Evolutionary conservation across 2,329 filamentous ascomycete genomes (phyloP), one percentile per base, ranked within the genome.

Genomic region (Gliomastix tumulicola): DNA sequence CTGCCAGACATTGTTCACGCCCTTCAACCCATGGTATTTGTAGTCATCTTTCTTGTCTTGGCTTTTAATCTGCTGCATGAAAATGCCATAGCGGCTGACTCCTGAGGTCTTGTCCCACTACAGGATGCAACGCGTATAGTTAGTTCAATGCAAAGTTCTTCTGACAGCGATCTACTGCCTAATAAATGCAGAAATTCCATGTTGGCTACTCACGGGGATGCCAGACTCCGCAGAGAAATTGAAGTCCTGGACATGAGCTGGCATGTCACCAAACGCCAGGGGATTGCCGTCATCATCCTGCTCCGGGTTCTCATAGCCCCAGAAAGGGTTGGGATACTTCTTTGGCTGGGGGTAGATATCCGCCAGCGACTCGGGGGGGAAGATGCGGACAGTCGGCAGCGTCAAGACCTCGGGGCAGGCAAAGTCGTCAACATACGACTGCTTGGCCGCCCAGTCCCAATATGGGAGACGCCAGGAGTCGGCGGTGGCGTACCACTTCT

Each of bases 371-470:
- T 13, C 13, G 17, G 25, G 25, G 17, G 25, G 25, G 25, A 28
- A 28, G 25, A 28, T 28, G 25, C 25, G 25, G 25, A 28, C 37
- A 11, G 9, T 10, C 5, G 34, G 34, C 25, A 35, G 19, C 3
- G 32, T 33, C n/a, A 41, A 20, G 8, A 21, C 34, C 5, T 42
- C n/a, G 5, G 44, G 42, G 2, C 37, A 33, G 11, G 34, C 23
- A 36, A 16, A 38, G 12, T 37, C 21, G 1, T 40, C 17, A 10
- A 21, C 40, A 22, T 43, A 45, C 4, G 8, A 15, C 17, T 45
- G 44, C 20, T 40, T 48, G 9, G 41, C 44, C 3, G 47, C 58
- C 57, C 57, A 60, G 43, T 62, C 59, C 43, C 54, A 60, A 37
- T 57, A 60, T 0, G 56, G 56, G 5, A 56, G 41, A 2, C 56